These are phyloP conservation scores for Microsporum canis DNA, from an alignment of 2,329 filamentous ascomycete species.

Conservation along the genomic window DNA sequence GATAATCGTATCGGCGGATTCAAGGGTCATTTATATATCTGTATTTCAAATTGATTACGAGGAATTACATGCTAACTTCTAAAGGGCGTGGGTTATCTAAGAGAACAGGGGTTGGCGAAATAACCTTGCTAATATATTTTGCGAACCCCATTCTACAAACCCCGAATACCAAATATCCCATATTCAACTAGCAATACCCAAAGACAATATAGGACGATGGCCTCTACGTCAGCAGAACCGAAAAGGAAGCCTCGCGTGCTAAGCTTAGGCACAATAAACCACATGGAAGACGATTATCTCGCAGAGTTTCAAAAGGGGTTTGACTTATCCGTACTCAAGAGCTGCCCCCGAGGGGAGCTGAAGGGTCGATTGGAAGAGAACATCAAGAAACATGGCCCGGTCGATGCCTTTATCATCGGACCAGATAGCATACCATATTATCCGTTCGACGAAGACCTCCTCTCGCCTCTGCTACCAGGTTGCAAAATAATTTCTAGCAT, in stretches of 20 bases:
- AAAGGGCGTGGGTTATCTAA: not conserved
- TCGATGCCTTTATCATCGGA: slow-evolving; percentile 40
- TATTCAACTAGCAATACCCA: not conserved
- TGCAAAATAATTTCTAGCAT: slow-evolving; percentile 40
- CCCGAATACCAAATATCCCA: not conserved
- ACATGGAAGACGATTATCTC: slow-evolving; percentile 32
- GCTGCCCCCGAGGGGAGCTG: slow-evolving; percentile 28
- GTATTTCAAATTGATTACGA: not conserved
- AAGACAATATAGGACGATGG: not conserved
- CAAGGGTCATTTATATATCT: not conserved
- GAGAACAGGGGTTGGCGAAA: not conserved
- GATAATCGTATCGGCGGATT: not conserved
- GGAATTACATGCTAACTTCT: not conserved
- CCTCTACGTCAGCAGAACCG: not conserved
- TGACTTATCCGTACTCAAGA: slow-evolving; percentile 32
- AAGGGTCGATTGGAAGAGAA: slow-evolving; percentile 28
- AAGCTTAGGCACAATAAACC: slow-evolving; percentile 32
- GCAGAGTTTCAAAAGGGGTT: slow-evolving; percentile 30
- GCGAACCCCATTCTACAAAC: no score
- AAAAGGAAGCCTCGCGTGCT: slow-evolving; percentile 33
- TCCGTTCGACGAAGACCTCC: slow-evolving; percentile 38
- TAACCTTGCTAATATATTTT: not conserved
- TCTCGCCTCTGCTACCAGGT: slow-evolving; percentile 30
- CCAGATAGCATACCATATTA: slow-evolving; percentile 41
- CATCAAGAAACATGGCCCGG: slow-evolving; percentile 28